phyloP scores from a whole-genome alignment of 2,329 filamentous ascomycete species.

The Botryotinia globosa region DNA sequence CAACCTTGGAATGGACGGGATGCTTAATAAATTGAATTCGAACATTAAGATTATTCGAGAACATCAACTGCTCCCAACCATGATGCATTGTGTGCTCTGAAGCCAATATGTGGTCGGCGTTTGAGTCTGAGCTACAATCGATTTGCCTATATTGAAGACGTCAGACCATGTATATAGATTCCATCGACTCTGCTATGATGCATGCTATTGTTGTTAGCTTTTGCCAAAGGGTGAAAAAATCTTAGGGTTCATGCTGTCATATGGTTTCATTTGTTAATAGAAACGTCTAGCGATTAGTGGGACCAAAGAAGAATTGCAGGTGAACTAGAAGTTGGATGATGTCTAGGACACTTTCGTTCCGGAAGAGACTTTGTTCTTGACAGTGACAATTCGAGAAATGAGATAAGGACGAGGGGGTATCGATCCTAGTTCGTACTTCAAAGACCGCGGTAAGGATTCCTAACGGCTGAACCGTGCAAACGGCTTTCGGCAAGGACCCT shows the following conservation, averaged over 20 bases:
- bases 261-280: neutral
- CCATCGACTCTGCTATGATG: neutral
- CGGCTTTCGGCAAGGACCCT: conserved; percentile 19
- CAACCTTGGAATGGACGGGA: too few species aligned
- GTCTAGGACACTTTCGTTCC: neutral
- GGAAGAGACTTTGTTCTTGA: neutral
- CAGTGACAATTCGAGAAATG: conserved; percentile 9
- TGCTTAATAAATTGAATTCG: conserved; percentile 14
- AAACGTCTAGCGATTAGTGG: neutral
- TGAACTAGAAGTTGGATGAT: neutral
- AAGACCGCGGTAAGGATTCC: conserved; percentile 11
- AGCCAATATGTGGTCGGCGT: neutral
- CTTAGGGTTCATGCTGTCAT: neutral
- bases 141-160: neutral
- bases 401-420: neutral
- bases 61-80: neutral
- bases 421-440: neutral
- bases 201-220: too few species aligned
- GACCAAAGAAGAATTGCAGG: neutral
- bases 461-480: conserved; percentile 19
- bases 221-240: neutral
- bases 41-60: conserved; percentile 20
- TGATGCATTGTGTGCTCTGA: neutral
- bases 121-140: neutral
- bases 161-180: neutral